Evolutionary conservation across 805 yeast genomes (phyloP).

Genomic region (Metschnikowia shivogae): DNA sequence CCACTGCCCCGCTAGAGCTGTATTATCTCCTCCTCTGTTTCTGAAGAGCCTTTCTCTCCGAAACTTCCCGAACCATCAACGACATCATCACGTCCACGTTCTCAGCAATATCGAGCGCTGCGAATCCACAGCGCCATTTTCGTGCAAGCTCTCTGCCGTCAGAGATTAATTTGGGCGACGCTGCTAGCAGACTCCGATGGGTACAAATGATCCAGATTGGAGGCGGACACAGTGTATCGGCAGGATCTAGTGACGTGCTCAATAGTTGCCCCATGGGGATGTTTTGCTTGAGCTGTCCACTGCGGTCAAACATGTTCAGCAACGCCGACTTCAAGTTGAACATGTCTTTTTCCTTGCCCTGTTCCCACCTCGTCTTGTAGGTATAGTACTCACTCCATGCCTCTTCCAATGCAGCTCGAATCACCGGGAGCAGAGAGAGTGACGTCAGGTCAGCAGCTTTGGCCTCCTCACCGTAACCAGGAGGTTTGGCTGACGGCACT

Average conservation of each 20-base stretch:
- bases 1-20: too few species aligned
- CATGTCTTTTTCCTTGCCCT: conserved; percentile 64
- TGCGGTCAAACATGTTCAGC: conserved; percentile 55
- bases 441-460: conserved; percentile 17
- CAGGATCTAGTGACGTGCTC: conserved; percentile 30
- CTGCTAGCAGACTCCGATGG: conserved; percentile 51
- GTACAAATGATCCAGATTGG: conserved; percentile 69
- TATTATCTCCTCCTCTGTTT: conserved; percentile 9
- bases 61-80: conserved; percentile 54
- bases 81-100: conserved; percentile 55
- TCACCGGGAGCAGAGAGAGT: conserved; percentile 39
- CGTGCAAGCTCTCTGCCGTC: conserved; percentile 55
- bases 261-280: conserved; percentile 14
- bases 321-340: conserved; percentile 57
- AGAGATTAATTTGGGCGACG: conserved; percentile 57
- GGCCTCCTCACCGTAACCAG: conserved; percentile 44
- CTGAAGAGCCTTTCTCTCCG: conserved; percentile 39
- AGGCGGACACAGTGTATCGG: conserved; percentile 44
- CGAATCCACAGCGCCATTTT: conserved; percentile 63
- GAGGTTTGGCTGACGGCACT: conserved; percentile 61
- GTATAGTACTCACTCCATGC: conserved; percentile 69
- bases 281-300: conserved; percentile 11
- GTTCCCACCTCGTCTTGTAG: conserved; percentile 54
- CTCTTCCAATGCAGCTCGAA: conserved; percentile 56
- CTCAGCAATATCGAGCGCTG: conserved; percentile 55